phyloP scores from a whole-genome alignment of 352 stramenopile species.

The Phytophthora fragariae region DNA sequence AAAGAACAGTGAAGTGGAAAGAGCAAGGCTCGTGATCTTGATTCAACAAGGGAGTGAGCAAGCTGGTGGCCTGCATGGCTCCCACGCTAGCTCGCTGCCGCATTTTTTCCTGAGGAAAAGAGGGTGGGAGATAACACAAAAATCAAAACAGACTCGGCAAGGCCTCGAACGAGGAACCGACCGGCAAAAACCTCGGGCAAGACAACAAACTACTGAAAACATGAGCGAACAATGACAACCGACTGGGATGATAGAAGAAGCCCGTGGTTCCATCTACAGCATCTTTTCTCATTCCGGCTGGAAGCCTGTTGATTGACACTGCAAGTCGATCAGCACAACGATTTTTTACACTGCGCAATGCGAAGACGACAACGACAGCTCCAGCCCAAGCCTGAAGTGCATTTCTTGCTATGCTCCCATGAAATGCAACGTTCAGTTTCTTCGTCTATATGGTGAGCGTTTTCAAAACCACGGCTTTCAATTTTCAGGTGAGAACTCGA shows the following conservation, averaged over 20 bases:
- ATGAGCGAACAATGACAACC: slow-evolving; percentile 35
- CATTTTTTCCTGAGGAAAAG: slow-evolving; percentile 37
- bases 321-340: slow-evolving; percentile 13
- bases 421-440: slow-evolving; percentile 18
- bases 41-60: slow-evolving; percentile 34
- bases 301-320: slow-evolving; percentile 18
- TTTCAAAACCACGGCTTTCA: slow-evolving; percentile 10
- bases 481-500: slow-evolving; percentile 24
- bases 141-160: slow-evolving; percentile 49
- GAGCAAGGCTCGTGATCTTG: slow-evolving; percentile 38
- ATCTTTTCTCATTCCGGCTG: slow-evolving; percentile 25
- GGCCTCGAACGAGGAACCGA: slow-evolving; percentile 34
- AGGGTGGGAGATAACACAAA: slow-evolving; percentile 47
- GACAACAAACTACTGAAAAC: slow-evolving; percentile 40
- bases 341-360: slow-evolving; percentile 34
- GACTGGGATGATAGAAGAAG: slow-evolving; percentile 24
- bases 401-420: slow-evolving; percentile 19
- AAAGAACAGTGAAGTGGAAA: slow-evolving; percentile 43
- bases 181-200: slow-evolving; percentile 29
- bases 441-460: slow-evolving; percentile 34
- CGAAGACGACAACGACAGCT: slow-evolving; percentile 22
- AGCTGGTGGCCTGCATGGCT: slow-evolving; percentile 25
- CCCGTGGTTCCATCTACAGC: slow-evolving; percentile 11
- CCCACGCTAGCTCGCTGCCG: slow-evolving; percentile 26
- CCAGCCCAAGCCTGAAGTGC: slow-evolving; percentile 10